Percentiles rank a stretch among this genome's conserved stretches.
phyloP scores from a whole-genome alignment of 495 filamentous ascomycete species.

The Amniculicola lignicola region DNA sequence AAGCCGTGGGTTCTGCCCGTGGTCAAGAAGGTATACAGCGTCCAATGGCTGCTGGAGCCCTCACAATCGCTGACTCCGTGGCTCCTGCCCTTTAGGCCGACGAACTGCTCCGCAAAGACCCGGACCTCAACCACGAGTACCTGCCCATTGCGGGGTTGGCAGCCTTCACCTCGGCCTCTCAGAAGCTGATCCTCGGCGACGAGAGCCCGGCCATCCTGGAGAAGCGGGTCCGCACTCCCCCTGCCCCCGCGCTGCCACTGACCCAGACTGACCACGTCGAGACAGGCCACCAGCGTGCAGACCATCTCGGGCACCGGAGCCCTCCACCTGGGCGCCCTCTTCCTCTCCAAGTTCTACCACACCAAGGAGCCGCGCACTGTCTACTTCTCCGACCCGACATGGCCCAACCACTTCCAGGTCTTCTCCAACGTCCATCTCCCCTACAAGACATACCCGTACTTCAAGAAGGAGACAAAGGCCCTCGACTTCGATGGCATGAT shows the following conservation, averaged over 20 bases:
- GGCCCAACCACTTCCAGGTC: slow-evolving; percentile 98
- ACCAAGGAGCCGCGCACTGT: slow-evolving; percentile 58
- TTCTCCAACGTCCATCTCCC: slow-evolving; percentile 85
- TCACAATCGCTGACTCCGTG: neutral
- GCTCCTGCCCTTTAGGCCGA: slow-evolving; percentile 65
- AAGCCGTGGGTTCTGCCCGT: slow-evolving; percentile 99
- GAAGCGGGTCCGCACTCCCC: slow-evolving; percentile 59
- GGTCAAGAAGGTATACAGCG: slow-evolving; percentile 74
- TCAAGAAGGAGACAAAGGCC: slow-evolving; percentile 76
- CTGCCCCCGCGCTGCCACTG: slow-evolving; percentile 4
- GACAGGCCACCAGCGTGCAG: slow-evolving; percentile 38
- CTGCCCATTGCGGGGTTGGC: slow-evolving; percentile 89
- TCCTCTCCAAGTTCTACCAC: slow-evolving; percentile 76
- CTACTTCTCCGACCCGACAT: slow-evolving; percentile 92
- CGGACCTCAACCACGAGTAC: slow-evolving; percentile 94
- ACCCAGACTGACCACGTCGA: slow-evolving; percentile 17
- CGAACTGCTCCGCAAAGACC: slow-evolving; percentile 78
- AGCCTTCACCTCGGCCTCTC: slow-evolving; percentile 79
- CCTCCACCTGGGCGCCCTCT: slow-evolving; percentile 81
- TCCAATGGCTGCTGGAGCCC: neutral
- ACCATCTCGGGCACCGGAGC: slow-evolving; percentile 92
- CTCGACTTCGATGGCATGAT: slow-evolving; percentile 91
- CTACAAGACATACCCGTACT: slow-evolving; percentile 88
- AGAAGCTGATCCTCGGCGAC: slow-evolving; percentile 80
- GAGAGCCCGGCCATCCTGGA: slow-evolving; percentile 79